Base-by-base conservation (phyloP, 495 filamentous ascomycete species). In the Aspergillus ostianus region DNA sequence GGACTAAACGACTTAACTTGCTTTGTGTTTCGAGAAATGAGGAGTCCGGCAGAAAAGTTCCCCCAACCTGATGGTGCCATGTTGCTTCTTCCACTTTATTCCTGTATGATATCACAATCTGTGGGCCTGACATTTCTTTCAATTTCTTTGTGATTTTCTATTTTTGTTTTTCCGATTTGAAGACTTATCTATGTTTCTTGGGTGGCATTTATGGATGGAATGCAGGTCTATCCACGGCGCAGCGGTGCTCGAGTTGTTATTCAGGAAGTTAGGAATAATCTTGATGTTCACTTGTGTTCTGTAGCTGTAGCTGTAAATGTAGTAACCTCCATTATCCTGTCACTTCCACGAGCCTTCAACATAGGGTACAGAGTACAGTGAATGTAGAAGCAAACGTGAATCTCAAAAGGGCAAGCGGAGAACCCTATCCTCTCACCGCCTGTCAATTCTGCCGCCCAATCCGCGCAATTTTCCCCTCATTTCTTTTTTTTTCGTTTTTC, bases 101-200 rank as follows among this genome's bases (percentile, higher is more conserved):
- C 71, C 69, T 80, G 77, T 80, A 80, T 77, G 76, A 80, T 80
- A 80, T 80, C 76, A 75, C 65, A 69, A 64, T 64, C 62, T 68
- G 60, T 67, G 62, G 61, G 59, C 64, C 56, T 56, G 55, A 53
- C 47, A 64, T 59, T 60, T 64, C 59, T 72, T 52, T 66, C 51
- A 57, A 58, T 70, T 69, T 63, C 55, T 53, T 19, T 67, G 62
- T 56, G 60, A 64, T 73, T 70, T 64, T 65, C 67, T 65, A 67
- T 56, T 53, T 63, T 73, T 58, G 70, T 67, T 70, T 59, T 60
- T 66, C 60, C 67, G 65, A 64, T 73, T 59, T 49, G 51, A 65
- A 56, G 72, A 46, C 13, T 46, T 46, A 46, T 26, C 21, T 49
- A 26, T 20, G 18, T 49, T n/a, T 18, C 20, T 75, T 72, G 74